Base-by-base conservation (phyloP, 2,329 filamentous ascomycete genomes). In the Moelleriella libera region DNA sequence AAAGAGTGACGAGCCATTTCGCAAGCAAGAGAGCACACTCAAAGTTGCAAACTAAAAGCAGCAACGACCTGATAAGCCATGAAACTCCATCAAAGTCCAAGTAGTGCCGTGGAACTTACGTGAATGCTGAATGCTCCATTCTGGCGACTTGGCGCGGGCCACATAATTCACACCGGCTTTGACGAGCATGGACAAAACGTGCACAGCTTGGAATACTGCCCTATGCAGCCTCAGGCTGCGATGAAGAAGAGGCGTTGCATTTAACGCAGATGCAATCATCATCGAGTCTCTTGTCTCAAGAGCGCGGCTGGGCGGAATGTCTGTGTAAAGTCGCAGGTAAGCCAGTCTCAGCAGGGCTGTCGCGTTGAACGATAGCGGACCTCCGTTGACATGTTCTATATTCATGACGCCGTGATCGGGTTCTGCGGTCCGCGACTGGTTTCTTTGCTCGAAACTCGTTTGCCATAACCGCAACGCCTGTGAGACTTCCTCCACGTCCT, bases 141-240 rank as follows among this genome's bases (percentile, higher is more conserved):
- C 74, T 1, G 74, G 65, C 1, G 75, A 76, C 60, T 80, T 79
- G 5, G 75, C 75, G 52, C 74, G 70, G 41, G 77, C 76, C 44
- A 80, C 75, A 53, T 78, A 80, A 53, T 77, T 78, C 21, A 81
- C 76, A 0, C 77, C 77, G 11, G 72, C 68, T 58, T 80, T 82
- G 49, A 83, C 76, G 29, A 82, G 66, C 67, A 83, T 79, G 4
- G 79, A 81, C 37, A 86, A 64, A 0, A 82, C 80, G 57, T 85
- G 82, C 30, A 82, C 76, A 1, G 80, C 78, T 55, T 85, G 82
- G 30, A 83, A 72, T 0, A 85, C 74, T 1, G 81, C 82, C 43
- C 79, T 68, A 34, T 76, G 78, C 29, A 84, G 69, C 32, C 76
- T 74, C 21, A 73, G 65, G 47, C 74, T 80, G 46, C 82, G 71